These are phyloP conservation scores for Boletus sensibilis DNA, from an alignment of 768 basidiomycete genomes.

Conservation along the genomic window DNA sequence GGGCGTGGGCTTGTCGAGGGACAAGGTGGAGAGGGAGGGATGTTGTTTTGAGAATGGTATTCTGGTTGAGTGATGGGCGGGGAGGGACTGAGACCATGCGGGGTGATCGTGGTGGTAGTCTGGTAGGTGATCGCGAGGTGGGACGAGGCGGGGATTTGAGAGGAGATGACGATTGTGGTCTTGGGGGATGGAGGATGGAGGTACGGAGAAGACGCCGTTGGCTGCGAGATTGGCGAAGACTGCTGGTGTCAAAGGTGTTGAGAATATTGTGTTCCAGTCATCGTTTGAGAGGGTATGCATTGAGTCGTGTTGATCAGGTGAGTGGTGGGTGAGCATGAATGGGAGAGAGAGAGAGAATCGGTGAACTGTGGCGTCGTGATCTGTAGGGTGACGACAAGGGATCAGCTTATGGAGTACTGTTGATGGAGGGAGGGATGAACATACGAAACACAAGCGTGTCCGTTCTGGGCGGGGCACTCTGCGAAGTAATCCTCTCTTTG, in stretches of 20 bases:
- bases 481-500: conserved; percentile 4
- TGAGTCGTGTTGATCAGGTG: conserved; percentile 10
- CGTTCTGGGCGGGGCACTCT: conserved; percentile 7
- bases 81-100: conserved; percentile 28
- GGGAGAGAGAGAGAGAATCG: conserved; percentile 21
- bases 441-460: not conserved
- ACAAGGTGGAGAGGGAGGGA: conserved; percentile 19
- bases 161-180: conserved; percentile 34
- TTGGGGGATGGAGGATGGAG: conserved; percentile 16
- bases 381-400: not conserved
- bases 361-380: not conserved
- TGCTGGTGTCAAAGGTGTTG: conserved; percentile 59
- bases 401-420: not conserved
- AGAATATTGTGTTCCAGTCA: conserved; percentile 60
- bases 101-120: conserved; percentile 24
- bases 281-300: conserved; percentile 29
- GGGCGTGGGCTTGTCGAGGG: conserved; percentile 27
- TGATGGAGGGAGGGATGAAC: not conserved
- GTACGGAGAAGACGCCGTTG: conserved; percentile 51
- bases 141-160: conserved; percentile 16
- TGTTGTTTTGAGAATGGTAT: conserved; percentile 32
- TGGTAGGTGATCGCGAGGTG: conserved; percentile 14
- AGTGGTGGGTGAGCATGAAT: conserved; percentile 16
- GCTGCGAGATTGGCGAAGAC: conserved; percentile 62
- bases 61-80: conserved; percentile 25